These are phyloP conservation scores for Orbilia brochopaga DNA, from an alignment of 2,329 filamentous ascomycete species.

Conservation along the genomic window DNA sequence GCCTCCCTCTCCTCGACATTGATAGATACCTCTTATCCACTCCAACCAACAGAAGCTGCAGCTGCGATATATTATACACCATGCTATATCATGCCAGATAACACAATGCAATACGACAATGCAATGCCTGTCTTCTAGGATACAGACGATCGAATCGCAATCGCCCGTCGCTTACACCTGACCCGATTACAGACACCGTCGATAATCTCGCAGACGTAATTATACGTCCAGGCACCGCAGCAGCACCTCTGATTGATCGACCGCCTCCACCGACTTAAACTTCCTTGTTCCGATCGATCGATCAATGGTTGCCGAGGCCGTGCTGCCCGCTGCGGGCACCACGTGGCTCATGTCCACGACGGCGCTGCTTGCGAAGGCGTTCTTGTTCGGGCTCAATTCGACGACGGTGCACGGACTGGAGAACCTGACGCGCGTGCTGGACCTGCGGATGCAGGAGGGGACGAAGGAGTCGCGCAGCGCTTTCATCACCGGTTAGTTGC, in stretches of 20 bases:
- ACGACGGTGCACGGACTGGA: constrained; percentile 79
- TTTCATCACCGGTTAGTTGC: constrained; percentile 34
- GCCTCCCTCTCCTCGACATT: background rate
- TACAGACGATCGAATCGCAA: background rate
- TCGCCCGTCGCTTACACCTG: background rate
- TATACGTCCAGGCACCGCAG: too few relatives aligned
- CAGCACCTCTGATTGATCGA: background rate
- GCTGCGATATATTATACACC: background rate
- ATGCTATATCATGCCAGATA: too few relatives aligned
- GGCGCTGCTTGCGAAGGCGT: constrained; percentile 72
- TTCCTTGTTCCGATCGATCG: background rate
- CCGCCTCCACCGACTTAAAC: background rate
- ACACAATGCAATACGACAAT: background rate
- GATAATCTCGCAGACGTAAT: background rate
- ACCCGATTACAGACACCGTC: background rate
- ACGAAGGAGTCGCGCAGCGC: constrained; percentile 28
- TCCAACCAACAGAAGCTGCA: constrained; percentile 30
- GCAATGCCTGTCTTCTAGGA: background rate
- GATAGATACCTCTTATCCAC: background rate
- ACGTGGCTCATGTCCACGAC: constrained; percentile 75
- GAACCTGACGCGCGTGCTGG: constrained; percentile 75
- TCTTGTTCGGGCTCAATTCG: constrained; percentile 75
- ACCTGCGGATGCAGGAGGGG: constrained; percentile 58
- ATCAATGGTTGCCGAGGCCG: constrained; percentile 25
- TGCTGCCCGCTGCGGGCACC: constrained; percentile 60